These are phyloP conservation scores for Novymonas esmeraldas DNA, from an alignment of 208 protist genomes.

Conservation along the genomic window DNA sequence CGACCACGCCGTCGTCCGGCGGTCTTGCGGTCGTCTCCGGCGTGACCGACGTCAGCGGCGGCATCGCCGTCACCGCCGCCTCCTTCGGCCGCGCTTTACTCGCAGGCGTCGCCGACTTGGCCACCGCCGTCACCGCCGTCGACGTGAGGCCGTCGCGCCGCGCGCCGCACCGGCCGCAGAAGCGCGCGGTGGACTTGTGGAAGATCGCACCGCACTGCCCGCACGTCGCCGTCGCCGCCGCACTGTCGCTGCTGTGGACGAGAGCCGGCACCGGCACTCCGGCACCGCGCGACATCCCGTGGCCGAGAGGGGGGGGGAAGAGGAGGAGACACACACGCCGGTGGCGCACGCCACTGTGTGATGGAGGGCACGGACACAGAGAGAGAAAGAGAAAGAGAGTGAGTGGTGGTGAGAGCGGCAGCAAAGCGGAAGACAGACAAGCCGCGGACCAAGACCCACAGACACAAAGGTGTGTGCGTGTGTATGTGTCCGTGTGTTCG, in stretches of 20 bases:
- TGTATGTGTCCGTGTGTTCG: no score
- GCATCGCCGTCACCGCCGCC: background rate
- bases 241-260: background rate
- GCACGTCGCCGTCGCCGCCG: constrained; percentile 28
- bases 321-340: background rate
- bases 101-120: background rate
- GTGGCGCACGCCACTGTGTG: no score
- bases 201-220: constrained; percentile 69
- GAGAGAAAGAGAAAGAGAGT: no score
- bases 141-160: constrained; percentile 2
- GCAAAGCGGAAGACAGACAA: no score
- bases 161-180: constrained; percentile 83
- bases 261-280: constrained; percentile 4
- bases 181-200: constrained; percentile 72
- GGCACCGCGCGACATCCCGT: no score
- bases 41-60: background rate
- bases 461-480: no score
- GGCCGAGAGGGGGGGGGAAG: constrained; percentile 6
- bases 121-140: background rate
- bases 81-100: background rate
- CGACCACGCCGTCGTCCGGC: background rate
- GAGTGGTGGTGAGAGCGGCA: no score
- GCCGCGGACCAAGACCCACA: no score
- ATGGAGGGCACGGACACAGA: no score
- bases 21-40: background rate